phyloP scores from a whole-genome alignment of 495 filamentous ascomycete species.

The Neurospora sp. region DNA sequence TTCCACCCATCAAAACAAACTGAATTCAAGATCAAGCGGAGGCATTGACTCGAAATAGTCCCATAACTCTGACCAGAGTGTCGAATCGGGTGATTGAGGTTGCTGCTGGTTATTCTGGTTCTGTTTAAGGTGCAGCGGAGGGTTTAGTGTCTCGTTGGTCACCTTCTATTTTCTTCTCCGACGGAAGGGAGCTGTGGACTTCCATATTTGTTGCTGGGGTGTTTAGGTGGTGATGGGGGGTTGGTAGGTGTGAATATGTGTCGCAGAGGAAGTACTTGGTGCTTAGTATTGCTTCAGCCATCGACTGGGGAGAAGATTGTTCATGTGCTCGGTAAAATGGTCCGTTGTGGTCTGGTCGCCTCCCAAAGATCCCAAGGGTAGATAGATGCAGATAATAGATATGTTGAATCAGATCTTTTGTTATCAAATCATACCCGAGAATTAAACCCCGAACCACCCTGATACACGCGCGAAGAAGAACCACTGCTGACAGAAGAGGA shows the following conservation, averaged over 20 bases:
- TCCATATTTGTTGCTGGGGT: neutral
- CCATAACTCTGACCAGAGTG: neutral
- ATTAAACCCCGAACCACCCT: neutral
- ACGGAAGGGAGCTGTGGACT: neutral
- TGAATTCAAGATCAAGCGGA: neutral
- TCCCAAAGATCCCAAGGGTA: too few species aligned
- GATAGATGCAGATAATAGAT: neutral
- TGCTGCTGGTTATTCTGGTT: neutral
- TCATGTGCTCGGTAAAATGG: too few species aligned
- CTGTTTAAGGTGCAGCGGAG: neutral
- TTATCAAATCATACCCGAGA: neutral
- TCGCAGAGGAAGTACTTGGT: neutral
- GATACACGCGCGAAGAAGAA: neutral
- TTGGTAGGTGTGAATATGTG: neutral
- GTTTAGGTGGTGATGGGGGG: neutral
- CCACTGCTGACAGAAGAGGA: neutral
- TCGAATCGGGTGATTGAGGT: neutral
- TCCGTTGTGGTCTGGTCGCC: too few species aligned
- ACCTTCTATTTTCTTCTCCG: neutral
- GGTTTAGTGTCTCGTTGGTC: neutral
- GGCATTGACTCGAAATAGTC: neutral
- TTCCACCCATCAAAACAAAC: neutral
- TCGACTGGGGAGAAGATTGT: too few species aligned
- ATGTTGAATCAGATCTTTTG: neutral
- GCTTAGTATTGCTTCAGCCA: too few species aligned